A percentile compares a stretch with the other conserved stretches of the same genome.
Conservation (phyloP, 257 asterid genomes). For the Solanum paucissectum region DNA sequence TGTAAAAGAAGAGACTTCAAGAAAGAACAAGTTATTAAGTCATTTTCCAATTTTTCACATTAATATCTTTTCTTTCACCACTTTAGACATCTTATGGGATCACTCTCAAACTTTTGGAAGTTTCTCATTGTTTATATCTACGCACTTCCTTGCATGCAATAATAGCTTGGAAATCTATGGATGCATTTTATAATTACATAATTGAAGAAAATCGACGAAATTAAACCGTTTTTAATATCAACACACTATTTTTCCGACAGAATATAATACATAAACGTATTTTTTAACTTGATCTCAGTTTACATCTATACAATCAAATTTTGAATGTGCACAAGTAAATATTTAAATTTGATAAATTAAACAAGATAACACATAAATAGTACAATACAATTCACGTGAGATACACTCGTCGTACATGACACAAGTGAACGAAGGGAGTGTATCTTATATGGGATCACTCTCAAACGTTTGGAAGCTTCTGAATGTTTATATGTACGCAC, state of each 20-base stretch:
- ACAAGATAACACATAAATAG: background rate
- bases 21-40: background rate
- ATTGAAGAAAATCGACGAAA: background rate
- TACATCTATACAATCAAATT: background rate
- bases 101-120: constrained; percentile 12
- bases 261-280: background rate
- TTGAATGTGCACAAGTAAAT: background rate
- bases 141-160: background rate
- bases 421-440: background rate
- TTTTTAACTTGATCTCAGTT: background rate
- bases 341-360: background rate
- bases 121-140: constrained; percentile 24
- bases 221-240: background rate
- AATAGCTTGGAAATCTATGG: background rate
- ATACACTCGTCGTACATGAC: background rate
- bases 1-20: background rate
- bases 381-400: background rate
- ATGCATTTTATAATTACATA: background rate
- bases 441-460: background rate
- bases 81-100: background rate
- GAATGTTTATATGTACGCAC: constrained; percentile 26
- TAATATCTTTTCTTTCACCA: background rate
- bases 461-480: constrained; percentile 17
- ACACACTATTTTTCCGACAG: background rate
- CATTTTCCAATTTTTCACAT: background rate